Evolutionary conservation across 306 rosid species (phyloP).

Genomic region (Fragaria nilgerrensis): DNA sequence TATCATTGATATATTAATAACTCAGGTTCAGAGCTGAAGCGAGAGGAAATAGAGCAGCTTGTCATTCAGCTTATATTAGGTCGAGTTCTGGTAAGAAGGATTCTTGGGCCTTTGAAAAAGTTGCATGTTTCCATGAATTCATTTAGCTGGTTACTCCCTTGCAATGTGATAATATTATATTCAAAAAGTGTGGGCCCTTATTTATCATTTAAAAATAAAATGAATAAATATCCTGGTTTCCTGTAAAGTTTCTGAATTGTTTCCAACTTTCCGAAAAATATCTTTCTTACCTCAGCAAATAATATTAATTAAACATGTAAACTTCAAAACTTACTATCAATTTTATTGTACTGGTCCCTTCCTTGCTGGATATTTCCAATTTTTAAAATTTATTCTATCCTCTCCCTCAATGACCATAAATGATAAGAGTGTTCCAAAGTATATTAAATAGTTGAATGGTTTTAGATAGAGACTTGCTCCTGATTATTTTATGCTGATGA

Average conservation of each 20-base stretch:
- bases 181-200: neutral
- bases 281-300: neutral
- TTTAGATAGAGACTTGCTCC: neutral
- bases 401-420: neutral
- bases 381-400: neutral
- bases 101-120: slow-evolving; percentile 16
- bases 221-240: neutral
- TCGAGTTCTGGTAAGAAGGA: slow-evolving; percentile 59
- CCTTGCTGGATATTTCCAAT: neutral
- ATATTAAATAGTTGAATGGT: neutral
- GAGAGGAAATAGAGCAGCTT: slow-evolving; percentile 84
- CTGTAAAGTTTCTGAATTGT: neutral
- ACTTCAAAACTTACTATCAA: neutral
- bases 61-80: slow-evolving; percentile 71
- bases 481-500: neutral
- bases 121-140: slow-evolving; percentile 3
- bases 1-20: slow-evolving; percentile 31
- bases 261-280: neutral
- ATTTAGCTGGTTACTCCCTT: neutral
- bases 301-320: neutral
- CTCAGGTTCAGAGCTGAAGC: slow-evolving; percentile 70
- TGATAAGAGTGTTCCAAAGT: neutral
- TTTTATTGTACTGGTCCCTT: neutral
- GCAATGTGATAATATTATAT: neutral
- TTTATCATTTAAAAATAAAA: neutral